Base-by-base conservation (phyloP, 1,284 basidiomycete genomes). In the Ustilago tritici region DNA sequence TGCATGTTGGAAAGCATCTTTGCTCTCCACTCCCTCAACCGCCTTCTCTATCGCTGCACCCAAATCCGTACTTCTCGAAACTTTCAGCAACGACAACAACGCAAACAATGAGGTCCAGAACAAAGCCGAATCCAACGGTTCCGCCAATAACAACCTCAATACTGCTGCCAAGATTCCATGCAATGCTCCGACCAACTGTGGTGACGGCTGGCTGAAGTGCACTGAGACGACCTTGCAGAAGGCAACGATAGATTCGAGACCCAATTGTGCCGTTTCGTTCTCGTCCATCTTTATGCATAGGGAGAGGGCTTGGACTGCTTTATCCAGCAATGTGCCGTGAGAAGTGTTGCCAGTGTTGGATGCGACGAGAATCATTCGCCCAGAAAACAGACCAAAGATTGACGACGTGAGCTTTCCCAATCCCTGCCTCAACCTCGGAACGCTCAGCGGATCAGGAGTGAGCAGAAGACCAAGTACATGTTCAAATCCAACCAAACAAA, bases 401-500 rank as follows among this genome's bases (percentile, higher is more conserved):
- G 58, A 38, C 2, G 62, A 67, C 0, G 61, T 74, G 17, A 82
- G 60, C 55, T 40, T 57, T 12, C 70, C 76, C n/a, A 82, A 36
- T 10, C 56, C 70, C 12, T 62, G 58, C 23, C 79, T 41, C 9
- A 82, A 35, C 1, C 73, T 34, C 0, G 80, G 76, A 5, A 78
- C 74, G 17, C 59, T 64, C 4, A 79, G 65, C 2, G 78, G 61
- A n/a, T 79, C 79, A 1, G 55, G 12, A 1, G 58, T 40, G 10
- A 52, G 32, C 2, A 82, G 23, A 14, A 80, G 53, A 2, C 58
- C 57, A 8, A 80, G 50, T 7, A 79, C 52, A 17, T 69, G 64
- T 23, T 80, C 71, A 47, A 82, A 82, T 4, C 78, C 80, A 11
- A 61, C 50, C 31, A 82, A 41, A 36, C 76, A 71, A 7, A 82